A percentile compares a stretch with the other conserved stretches of the same genome.
phyloP scores from a whole-genome alignment of 1,139 yeast species.

The Nakaseomyces nivariensis region DNA sequence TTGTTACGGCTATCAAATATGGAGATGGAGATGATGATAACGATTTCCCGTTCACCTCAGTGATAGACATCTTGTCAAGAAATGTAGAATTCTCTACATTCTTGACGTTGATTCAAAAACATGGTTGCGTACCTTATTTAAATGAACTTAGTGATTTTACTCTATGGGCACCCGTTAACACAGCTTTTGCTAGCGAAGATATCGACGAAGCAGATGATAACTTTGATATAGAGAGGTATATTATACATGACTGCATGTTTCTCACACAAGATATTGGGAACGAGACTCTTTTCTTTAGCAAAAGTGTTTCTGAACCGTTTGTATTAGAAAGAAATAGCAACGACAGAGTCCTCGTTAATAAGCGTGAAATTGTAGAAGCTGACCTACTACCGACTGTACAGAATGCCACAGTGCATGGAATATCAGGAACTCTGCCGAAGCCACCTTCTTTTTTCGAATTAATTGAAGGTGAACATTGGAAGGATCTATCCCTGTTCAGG shows the following conservation, averaged over 20 bases:
- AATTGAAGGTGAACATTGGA: neutral
- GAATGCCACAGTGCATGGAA: slow-evolving; percentile 65
- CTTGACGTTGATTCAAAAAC: slow-evolving; percentile 52
- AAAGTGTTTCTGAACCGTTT: slow-evolving; percentile 16
- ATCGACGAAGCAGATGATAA: slow-evolving; percentile 10
- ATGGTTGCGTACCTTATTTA: slow-evolving; percentile 58
- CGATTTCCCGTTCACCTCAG: slow-evolving; percentile 33
- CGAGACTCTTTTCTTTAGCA: slow-evolving; percentile 13
- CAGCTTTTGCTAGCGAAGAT: slow-evolving; percentile 47
- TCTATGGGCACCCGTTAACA: slow-evolving; percentile 75
- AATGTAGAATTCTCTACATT: slow-evolving; percentile 68
- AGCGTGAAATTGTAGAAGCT: slow-evolving; percentile 45
- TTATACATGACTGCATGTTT: slow-evolving; percentile 18
- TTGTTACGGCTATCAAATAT: neutral
- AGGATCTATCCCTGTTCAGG: slow-evolving; percentile 1
- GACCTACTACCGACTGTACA: slow-evolving; percentile 61
- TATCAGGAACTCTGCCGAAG: slow-evolving; percentile 36
- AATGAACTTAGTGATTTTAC: slow-evolving; percentile 63
- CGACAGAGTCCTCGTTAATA: slow-evolving; percentile 33
- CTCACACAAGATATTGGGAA: slow-evolving; percentile 10
- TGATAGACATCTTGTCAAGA: slow-evolving; percentile 67
- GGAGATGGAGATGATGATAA: neutral
- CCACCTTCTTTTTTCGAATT: slow-evolving; percentile 6
- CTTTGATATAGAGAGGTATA: slow-evolving; percentile 21
- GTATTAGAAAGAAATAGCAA: slow-evolving; percentile 9